phyloP scores from a whole-genome alignment of 768 basidiomycete genomes.

The Leucocoprinus leucothites region DNA sequence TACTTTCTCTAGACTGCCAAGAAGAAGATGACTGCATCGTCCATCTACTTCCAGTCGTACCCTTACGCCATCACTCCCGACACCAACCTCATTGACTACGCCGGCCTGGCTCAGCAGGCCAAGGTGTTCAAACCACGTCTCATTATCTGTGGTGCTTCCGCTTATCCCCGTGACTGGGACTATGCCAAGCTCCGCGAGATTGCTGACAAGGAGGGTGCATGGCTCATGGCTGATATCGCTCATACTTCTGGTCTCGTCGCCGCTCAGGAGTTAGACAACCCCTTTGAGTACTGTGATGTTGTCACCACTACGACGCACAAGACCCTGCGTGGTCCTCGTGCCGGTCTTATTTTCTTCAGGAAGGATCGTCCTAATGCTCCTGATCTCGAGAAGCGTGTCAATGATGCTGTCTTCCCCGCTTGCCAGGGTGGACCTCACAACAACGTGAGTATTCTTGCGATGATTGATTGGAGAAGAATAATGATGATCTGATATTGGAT shows the following conservation, averaged over 20 bases:
- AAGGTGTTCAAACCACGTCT: conserved; percentile 94
- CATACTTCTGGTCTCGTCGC: conserved; percentile 96
- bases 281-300: conserved; percentile 95
- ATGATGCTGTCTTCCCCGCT: conserved; percentile 98
- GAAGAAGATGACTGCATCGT: conserved; percentile 99
- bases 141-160: conserved; percentile 96
- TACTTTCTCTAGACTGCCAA: conserved; percentile 72
- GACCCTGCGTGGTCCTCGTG: conserved; percentile 96
- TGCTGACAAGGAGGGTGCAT: conserved; percentile 86
- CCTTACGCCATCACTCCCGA: conserved; percentile 84
- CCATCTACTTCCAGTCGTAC: conserved; percentile 99
- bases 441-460: conserved; percentile 54
- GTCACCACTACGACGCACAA: conserved; percentile 99
- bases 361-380: conserved; percentile 78
- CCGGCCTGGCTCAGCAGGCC: conserved; percentile 74
- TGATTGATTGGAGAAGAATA: not conserved
- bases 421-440: conserved; percentile 99
- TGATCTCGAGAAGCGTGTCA: conserved; percentile 95
- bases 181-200: conserved; percentile 79
- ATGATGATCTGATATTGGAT: not conserved
- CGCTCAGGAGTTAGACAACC: conserved; percentile 83
- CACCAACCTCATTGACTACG: conserved; percentile 90
- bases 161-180: conserved; percentile 99
- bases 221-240: conserved; percentile 95
- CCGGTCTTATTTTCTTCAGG: conserved; percentile 97